Evolutionary conservation across 305 asterid genomes (phyloP).

Genomic region (Striga hermonthica): DNA sequence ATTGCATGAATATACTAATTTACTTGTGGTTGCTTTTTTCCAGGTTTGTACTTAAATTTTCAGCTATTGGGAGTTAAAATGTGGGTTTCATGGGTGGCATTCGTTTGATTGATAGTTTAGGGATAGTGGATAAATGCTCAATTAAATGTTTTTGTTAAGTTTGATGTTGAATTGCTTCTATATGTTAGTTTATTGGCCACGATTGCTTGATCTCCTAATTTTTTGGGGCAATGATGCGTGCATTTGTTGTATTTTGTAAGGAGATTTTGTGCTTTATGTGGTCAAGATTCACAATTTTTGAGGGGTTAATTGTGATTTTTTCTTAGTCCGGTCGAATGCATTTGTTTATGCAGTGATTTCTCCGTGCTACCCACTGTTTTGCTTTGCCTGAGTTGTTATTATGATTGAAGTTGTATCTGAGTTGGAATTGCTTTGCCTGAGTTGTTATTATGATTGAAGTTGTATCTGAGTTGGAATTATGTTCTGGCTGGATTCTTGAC

Average conservation of each 20-base stretch:
- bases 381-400: slow-evolving; percentile 6
- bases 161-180: slow-evolving; percentile 19
- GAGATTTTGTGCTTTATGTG: slow-evolving; percentile 1
- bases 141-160: background rate
- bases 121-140: slow-evolving; percentile 8
- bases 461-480: background rate
- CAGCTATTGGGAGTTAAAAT: slow-evolving; percentile 3
- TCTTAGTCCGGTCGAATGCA: background rate
- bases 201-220: background rate
- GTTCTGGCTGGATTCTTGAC: background rate
- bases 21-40: slow-evolving; percentile 14
- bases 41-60: slow-evolving; percentile 7
- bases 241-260: slow-evolving; percentile 7
- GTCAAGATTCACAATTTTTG: background rate
- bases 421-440: background rate
- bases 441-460: slow-evolving; percentile 1
- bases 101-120: slow-evolving; percentile 11
- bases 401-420: background rate
- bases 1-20: slow-evolving; percentile 25
- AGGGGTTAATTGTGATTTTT: background rate
- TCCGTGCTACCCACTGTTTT: background rate
- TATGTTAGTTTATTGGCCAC: slow-evolving; percentile 14
- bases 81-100: slow-evolving; percentile 13
- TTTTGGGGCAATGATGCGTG: background rate
- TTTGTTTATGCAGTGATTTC: background rate